Percentiles rank a stretch among this genome's conserved stretches.
phyloP scores from a whole-genome alignment of 1,284 basidiomycete genomes.

The Irpex rosettiformis region DNA sequence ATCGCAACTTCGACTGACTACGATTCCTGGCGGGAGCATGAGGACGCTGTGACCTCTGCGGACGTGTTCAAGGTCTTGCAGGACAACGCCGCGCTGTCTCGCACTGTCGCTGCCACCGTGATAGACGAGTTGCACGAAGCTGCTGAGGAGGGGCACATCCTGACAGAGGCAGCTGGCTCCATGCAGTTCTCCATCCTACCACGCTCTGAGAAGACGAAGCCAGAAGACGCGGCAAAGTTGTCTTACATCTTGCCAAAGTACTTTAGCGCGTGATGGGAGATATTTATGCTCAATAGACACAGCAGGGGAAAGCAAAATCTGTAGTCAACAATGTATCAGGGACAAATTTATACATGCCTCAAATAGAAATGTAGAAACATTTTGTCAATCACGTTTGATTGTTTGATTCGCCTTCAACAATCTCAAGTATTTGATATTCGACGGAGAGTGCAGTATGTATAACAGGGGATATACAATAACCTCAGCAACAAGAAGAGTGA shows the following conservation, averaged over 20 bases:
- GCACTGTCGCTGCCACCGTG: slow-evolving; percentile 71
- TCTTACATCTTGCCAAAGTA: slow-evolving; percentile 77
- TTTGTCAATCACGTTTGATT: neutral
- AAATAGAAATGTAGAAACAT: neutral
- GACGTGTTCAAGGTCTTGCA: slow-evolving; percentile 88
- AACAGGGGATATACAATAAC: neutral
- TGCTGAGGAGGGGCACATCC: slow-evolving; percentile 45
- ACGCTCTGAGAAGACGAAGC: slow-evolving; percentile 53
- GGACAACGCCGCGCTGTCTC: slow-evolving; percentile 82
- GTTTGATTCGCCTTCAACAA: too few relatives aligned
- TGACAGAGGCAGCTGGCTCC: slow-evolving; percentile 67
- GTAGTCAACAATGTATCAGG: neutral
- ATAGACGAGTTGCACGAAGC: slow-evolving; percentile 75
- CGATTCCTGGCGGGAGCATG: slow-evolving; percentile 83
- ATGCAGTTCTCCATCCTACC: slow-evolving; percentile 91
- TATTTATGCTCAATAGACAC: neutral
- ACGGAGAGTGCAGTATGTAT: neutral
- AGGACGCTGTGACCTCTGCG: slow-evolving; percentile 82
- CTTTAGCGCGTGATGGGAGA: slow-evolving; percentile 31
- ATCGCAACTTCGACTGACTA: slow-evolving; percentile 92
- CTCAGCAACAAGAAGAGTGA: neutral
- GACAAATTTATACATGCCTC: neutral
- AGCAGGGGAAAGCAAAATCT: neutral
- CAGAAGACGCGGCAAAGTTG: slow-evolving; percentile 71
- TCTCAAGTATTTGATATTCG: neutral